Conservation (phyloP, 371 early-diverging fungal species). For the Mucor racemosus region DNA sequence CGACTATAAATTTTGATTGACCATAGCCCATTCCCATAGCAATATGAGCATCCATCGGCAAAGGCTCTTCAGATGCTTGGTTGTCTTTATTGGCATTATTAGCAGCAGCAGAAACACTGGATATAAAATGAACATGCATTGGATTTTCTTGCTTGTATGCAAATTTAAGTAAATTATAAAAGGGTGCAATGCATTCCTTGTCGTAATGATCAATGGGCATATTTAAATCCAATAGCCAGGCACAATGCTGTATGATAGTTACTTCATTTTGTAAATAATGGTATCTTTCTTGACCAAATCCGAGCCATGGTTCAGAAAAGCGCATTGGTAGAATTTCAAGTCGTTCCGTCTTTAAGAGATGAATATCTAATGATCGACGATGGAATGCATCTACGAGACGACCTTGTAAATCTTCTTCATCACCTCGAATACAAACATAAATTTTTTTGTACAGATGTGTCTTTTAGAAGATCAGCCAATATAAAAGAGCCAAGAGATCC, state of each 20-base stretch:
- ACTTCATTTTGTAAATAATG: slow-evolving; percentile 30
- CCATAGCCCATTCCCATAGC: slow-evolving; percentile 51
- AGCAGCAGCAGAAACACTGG: slow-evolving; percentile 39
- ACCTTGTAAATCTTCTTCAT: not conserved
- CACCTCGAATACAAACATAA: slow-evolving; percentile 37
- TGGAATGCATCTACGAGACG: slow-evolving; percentile 35
- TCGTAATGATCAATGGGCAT: slow-evolving; percentile 40
- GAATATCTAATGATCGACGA: slow-evolving; percentile 29
- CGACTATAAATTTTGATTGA: slow-evolving; percentile 49
- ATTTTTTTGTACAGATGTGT: slow-evolving; percentile 31
- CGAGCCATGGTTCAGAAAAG: slow-evolving; percentile 32
- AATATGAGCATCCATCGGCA: slow-evolving; percentile 35
- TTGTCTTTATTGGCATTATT: slow-evolving; percentile 15
- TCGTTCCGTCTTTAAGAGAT: slow-evolving; percentile 5
- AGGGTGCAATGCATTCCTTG: slow-evolving; percentile 36
- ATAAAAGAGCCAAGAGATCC: slow-evolving; percentile 47
- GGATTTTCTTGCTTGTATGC: slow-evolving; percentile 36
- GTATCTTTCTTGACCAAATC: slow-evolving; percentile 30
- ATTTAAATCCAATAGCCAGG: slow-evolving; percentile 42
- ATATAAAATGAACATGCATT: slow-evolving; percentile 45
- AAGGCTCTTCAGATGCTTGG: slow-evolving; percentile 28
- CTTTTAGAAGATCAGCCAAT: slow-evolving; percentile 32
- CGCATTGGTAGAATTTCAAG: slow-evolving; percentile 23
- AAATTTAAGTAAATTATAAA: slow-evolving; percentile 43
- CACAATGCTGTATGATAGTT: slow-evolving; percentile 41